Base-by-base conservation (phyloP, 73 alveolate species). In the Loxodes magnus region DNA sequence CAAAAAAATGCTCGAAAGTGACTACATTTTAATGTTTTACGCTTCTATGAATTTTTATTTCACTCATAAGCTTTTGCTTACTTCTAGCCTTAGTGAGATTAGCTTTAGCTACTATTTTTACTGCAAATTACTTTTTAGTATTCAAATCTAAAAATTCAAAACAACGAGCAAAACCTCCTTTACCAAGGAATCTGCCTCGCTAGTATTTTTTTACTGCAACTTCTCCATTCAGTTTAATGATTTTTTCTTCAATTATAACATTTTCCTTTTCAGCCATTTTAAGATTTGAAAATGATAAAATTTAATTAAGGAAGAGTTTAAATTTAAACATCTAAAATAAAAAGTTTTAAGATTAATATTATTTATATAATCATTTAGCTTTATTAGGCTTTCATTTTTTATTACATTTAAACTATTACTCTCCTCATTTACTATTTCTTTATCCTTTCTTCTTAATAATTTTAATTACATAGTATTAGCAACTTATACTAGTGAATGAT, bases 21-120 rank as follows among this genome's bases (percentile, higher is more conserved):
- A 87, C 98, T 12, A 91, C 77, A 60, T 91, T 76, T 7, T 79
- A 65, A 62, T 91, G 93, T 52, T 91, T 90, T 34, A 88, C 60
- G 33, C 94, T 67, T 57, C 92, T 73, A 75, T 91, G 98, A 36
- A 91, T 83, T 56, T 91, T 91, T 43, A 91, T 91, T 67, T 91
- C 98, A 41, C 92, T 71, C 76, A 84, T 84, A 23, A 91, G 87
- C 72, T 79, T 84, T 53, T 84, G 80, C 55, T 60, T 74, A 36
- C 81, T 84, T 37, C 82, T 46, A 20, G 73, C 57, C 64, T 78
- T 67, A 21, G 81, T 74, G 12, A 84, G 71, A 4, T 79, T 51
- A 22, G 77, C 54, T 77, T 79, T 84, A n/a, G 90, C 84, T 16
- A 84, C 69, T 51, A 84, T 66, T 66, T 84, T 84, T 26, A 90